phyloP scores from a whole-genome alignment of 2,329 filamentous ascomycete species.

The Fusarium tjaetaba region DNA sequence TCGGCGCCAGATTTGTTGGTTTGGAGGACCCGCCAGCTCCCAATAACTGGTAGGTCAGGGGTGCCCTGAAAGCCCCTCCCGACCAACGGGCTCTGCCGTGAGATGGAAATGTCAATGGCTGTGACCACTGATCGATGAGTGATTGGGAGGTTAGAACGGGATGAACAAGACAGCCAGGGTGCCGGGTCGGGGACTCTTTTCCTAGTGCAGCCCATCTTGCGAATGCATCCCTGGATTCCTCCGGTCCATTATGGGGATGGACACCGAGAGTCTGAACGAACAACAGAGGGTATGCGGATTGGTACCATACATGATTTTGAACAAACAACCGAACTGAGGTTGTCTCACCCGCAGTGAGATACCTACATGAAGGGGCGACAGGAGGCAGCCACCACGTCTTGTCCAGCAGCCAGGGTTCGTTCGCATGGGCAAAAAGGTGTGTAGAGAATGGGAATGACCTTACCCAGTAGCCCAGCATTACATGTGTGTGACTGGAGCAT shows the following conservation, averaged over 20 bases:
- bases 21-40: constrained; percentile 29
- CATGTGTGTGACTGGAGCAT: constrained; percentile 14
- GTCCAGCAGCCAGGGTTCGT: constrained; percentile 33
- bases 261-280: constrained; percentile 23
- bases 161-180: constrained; percentile 25
- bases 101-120: constrained; percentile 27
- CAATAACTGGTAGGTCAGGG: constrained; percentile 37
- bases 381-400: constrained; percentile 29
- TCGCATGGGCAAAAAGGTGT: constrained; percentile 38
- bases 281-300: constrained; percentile 34
- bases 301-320: constrained; percentile 28
- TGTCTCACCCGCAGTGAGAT: constrained; percentile 41
- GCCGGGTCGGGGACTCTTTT: constrained; percentile 38
- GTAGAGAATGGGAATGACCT: constrained; percentile 22
- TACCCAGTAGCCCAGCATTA: constrained; percentile 5
- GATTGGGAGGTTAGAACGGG: constrained; percentile 25
- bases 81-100: constrained; percentile 41
- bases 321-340: constrained; percentile 28
- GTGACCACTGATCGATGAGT: constrained; percentile 28
- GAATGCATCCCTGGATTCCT: constrained; percentile 40
- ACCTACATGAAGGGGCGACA: constrained; percentile 31
- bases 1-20: constrained; percentile 41
- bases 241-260: constrained; percentile 27
- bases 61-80: constrained; percentile 40
- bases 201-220: constrained; percentile 50